Evolutionary conservation across 495 filamentous ascomycete species (phyloP).

Genomic region (Cudoniella acicularis): DNA sequence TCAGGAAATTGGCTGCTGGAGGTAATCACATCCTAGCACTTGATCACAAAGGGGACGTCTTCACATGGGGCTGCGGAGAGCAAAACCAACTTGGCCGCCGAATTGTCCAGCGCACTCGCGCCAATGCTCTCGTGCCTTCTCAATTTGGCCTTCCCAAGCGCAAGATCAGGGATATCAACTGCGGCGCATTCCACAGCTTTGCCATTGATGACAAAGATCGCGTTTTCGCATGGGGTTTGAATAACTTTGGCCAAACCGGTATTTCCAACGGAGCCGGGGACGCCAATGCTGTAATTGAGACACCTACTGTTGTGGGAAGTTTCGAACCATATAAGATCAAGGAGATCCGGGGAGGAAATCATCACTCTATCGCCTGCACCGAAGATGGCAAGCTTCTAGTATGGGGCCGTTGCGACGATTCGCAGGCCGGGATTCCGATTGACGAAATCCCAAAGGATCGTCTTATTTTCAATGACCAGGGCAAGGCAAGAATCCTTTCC

Average conservation of each 20-base stretch:
- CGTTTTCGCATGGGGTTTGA: constrained; percentile 82
- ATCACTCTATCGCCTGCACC: constrained; percentile 64
- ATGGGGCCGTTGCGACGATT: constrained; percentile 68
- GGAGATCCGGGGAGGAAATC: constrained; percentile 57
- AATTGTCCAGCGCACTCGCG: constrained; percentile 48
- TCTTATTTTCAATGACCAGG: constrained; percentile 49
- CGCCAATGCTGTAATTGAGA: constrained; percentile 51
- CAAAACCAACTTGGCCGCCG: constrained; percentile 69
- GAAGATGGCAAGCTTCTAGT: constrained; percentile 55
- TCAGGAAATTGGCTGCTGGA: constrained; percentile 57
- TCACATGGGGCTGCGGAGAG: constrained; percentile 67
- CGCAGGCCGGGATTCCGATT: constrained; percentile 54
- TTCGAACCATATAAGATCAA: constrained; percentile 49
- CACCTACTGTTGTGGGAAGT: constrained; percentile 48
- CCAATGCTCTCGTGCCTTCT: constrained; percentile 50
- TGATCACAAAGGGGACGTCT: constrained; percentile 59
- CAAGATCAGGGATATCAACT: constrained; percentile 42
- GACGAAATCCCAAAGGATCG: constrained; percentile 49
- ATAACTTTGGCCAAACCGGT: constrained; percentile 81
- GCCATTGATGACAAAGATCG: constrained; percentile 68
- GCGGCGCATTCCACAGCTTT: constrained; percentile 68
- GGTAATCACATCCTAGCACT: constrained; percentile 71
- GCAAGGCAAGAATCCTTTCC: constrained; percentile 44
- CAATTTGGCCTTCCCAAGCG: constrained; percentile 61
- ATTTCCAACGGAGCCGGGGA: constrained; percentile 41